These are phyloP conservation scores for Penicillium alfredii DNA, from an alignment of 495 filamentous ascomycete genomes.

Conservation along the genomic window DNA sequence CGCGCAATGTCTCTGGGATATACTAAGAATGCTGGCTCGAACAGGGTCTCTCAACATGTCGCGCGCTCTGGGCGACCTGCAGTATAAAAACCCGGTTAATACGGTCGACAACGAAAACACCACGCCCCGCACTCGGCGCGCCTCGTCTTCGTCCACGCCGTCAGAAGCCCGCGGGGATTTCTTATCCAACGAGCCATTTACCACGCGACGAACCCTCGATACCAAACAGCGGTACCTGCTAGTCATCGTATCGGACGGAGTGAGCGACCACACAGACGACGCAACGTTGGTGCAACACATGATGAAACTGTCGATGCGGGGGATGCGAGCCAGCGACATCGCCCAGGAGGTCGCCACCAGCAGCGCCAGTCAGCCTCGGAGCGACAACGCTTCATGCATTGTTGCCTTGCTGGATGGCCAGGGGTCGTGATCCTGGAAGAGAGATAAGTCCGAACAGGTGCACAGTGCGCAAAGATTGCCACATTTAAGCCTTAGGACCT, in stretches of 20 bases:
- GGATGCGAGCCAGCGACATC: conserved; percentile 27
- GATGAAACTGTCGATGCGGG: conserved; percentile 29
- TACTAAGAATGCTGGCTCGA: background rate
- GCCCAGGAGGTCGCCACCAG: conserved; percentile 22
- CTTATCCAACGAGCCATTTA: conserved; percentile 32
- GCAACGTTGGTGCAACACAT: conserved; percentile 28
- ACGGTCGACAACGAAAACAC: conserved; percentile 8
- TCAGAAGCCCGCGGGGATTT: conserved; percentile 23
- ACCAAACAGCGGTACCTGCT: conserved; percentile 27
- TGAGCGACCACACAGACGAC: conserved; percentile 28
- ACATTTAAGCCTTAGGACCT: too few relatives aligned
- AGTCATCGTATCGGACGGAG: conserved; percentile 29
- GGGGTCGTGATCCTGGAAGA: conserved; percentile 9
- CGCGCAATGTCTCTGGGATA: background rate
- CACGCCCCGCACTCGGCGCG: conserved; percentile 6
- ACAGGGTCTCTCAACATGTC: conserved; percentile 39
- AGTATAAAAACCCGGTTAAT: conserved; percentile 40
- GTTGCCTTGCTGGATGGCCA: conserved; percentile 29
- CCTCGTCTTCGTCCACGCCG: conserved; percentile 16
- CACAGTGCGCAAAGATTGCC: too few relatives aligned
- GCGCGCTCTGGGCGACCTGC: conserved; percentile 39
- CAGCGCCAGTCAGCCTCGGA: conserved; percentile 9
- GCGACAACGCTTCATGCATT: conserved; percentile 35
- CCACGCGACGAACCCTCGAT: conserved; percentile 18
- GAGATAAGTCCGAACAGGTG: background rate